Evolutionary conservation across 1,284 basidiomycete genomes (phyloP), one percentile per base, ranked within the genome.

Genomic region (Tilletia walkeri): DNA sequence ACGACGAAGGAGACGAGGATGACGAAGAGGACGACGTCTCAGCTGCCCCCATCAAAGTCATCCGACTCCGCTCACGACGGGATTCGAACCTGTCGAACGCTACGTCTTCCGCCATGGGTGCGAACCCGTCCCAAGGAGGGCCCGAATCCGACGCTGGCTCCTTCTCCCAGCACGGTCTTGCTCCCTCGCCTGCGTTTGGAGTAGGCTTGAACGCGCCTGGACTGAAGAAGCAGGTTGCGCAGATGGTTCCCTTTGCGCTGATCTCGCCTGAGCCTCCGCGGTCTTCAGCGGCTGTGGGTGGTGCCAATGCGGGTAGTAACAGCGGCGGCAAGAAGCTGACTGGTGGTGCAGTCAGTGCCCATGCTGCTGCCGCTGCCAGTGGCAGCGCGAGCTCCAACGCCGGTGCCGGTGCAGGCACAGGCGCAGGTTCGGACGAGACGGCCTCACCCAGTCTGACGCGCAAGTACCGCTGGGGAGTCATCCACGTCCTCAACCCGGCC

Each of bases 391-490:
- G 9, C 41, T 9, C 41, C 41, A 45, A 14, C 41, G 6, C 41
- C 41, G 41, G 41, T 14, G 6, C 91, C 91, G 1, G 90, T 92
- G 84, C 78, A 82, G n/a, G n/a, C n/a, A n/a, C 3, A 9, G 41
- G 41, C 41, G 24, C 24, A 30, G 47, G 85, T 82, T 54, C 63
- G 54, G n/a, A 65, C 53, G n/a, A 30, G 16, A 59, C 56, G 24
- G 12, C 20, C n/a, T 20, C 20, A 24, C 54, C 54, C n/a, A 56
- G 54, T 34, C 36, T 91, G 82, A 86, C 88, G 48, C 86, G 92
- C 72, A 89, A 88, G 80, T 92, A 90, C 82, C 85, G 91, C 77
- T 93, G 91, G 91, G 91, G 92, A 20, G 90, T 88, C 30, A 86
- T 93, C 71, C 91, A 93, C 84, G 91, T 92, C 71, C 88, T 93